Evolutionary conservation across 2,329 filamentous ascomycete genomes (phyloP).

Genomic region (Ophiostoma himal-ulmi): DNA sequence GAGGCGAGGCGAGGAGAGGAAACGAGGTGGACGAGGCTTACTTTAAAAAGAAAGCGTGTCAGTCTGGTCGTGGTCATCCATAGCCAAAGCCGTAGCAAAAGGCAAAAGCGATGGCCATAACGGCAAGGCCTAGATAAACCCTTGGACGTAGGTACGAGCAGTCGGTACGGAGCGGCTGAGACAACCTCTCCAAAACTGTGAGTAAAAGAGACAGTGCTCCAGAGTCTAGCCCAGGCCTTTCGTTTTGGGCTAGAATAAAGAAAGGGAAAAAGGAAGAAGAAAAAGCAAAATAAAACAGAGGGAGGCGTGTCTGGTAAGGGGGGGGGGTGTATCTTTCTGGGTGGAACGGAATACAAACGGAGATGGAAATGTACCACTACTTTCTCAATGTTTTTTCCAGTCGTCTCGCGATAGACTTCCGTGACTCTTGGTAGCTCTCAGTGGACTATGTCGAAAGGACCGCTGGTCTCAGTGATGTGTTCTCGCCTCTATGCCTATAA

Average conservation of each 20-base stretch:
- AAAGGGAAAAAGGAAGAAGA: not conserved
- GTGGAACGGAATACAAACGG: not conserved
- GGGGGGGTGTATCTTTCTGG: not conserved
- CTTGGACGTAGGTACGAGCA: not conserved
- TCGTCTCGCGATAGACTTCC: no score
- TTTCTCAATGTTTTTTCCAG: not conserved
- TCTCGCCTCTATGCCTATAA: not conserved
- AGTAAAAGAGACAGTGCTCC: constrained; percentile 2
- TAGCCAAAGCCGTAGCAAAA: not conserved
- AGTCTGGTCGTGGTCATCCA: constrained; percentile 1
- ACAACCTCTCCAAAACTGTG: constrained; percentile 12
- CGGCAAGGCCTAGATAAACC: not conserved
- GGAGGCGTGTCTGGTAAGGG: not conserved
- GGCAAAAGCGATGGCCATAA: not conserved
- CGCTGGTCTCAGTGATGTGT: not conserved
- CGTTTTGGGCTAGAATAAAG: not conserved
- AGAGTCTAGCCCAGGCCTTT: constrained; percentile 4
- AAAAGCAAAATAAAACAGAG: not conserved
- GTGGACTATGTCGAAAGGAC: not conserved
- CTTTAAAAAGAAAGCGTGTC: constrained; percentile 21
- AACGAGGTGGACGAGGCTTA: constrained; percentile 20
- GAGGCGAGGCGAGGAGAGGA: constrained; percentile 5
- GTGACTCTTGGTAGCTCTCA: no score
- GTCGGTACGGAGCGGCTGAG: constrained; percentile 20
- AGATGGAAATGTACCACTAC: not conserved